Base-by-base conservation (phyloP, 2,329 filamentous ascomycete species). In the Neophaeococcomyces mojaviensis region DNA sequence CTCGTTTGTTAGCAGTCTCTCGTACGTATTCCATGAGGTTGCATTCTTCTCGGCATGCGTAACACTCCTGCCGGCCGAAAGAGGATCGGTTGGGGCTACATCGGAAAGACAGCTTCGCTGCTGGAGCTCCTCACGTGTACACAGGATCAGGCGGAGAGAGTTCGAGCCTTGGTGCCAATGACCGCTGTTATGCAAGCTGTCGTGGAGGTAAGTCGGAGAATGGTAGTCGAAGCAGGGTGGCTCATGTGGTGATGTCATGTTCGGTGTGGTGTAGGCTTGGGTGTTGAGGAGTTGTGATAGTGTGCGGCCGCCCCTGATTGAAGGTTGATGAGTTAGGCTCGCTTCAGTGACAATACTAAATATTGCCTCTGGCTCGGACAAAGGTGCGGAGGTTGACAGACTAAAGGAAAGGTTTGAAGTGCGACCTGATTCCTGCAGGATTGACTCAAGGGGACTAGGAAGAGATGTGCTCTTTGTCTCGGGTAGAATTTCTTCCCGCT, bases 151-250 rank as follows among this genome's bases (percentile, higher is more conserved):
- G 33, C 59, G 61, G 10, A 67, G 53, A 9, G 64, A 55, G 37
- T 65, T 65, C n/a, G 62, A 65, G 2, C 62, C 59, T 55, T 68
- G 64, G 47, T 68, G 65, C 64, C 63, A 67, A 36, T 60, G 58
- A 15, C 58, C 58, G 12, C 33, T 46, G 30, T 51, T 51, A 32
- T 56, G 53, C n/a, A 51, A 35, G 3, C 34, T 40, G 41, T 56
- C 51, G 13, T 44, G 30, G 31, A 48, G 42, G 18, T 54, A 48
- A 4, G 36, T 31, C 16, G 38, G 47, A 19, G 47, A 46, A 20
- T 47, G 32, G 31, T 48, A 33, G 20, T 36, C 30, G 32, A 62
- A 55, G 47, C 60, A 63, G 15, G 58, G 37, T 12, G 46, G 39
- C 45, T 63, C 61, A n/a, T 47, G n/a, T 3, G 53, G 53, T 40